Percentiles rank a stretch among this genome's conserved stretches.
Evolutionary conservation across 2,329 filamentous ascomycete genomes (phyloP).

Genomic region (Pleochaeta shiraiana): DNA sequence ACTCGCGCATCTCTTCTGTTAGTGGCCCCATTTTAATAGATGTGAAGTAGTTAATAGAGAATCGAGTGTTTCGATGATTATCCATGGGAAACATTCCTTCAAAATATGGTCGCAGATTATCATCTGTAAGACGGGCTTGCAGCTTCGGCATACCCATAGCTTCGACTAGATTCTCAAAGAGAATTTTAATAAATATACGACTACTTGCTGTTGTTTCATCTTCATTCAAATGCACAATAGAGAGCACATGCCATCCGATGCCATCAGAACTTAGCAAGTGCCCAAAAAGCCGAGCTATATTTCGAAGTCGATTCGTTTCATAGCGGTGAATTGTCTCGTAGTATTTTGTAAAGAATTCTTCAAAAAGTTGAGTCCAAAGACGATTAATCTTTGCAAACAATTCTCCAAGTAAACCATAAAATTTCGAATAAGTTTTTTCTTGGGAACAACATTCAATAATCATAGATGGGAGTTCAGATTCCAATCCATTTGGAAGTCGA

Average conservation of each 20-base stretch:
- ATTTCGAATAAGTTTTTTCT: constrained; percentile 93
- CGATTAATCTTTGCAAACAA: constrained; percentile 91
- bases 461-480: constrained; percentile 87
- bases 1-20: constrained; percentile 87
- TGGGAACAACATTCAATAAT: constrained; percentile 93
- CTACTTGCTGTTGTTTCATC: constrained; percentile 93
- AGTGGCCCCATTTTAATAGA: constrained; percentile 90
- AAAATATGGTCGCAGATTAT: constrained; percentile 54
- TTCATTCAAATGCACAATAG: constrained; percentile 73
- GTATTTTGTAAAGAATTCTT: constrained; percentile 75
- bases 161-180: constrained; percentile 82
- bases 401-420: constrained; percentile 86
- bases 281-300: constrained; percentile 88
- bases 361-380: constrained; percentile 83
- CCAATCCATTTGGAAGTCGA: constrained; percentile 65
- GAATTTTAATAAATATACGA: constrained; percentile 95
- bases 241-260: constrained; percentile 79
- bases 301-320: constrained; percentile 85
- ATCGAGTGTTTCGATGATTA: constrained; percentile 73
- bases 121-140: constrained; percentile 54
- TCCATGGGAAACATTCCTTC: constrained; percentile 79
- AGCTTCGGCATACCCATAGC: constrained; percentile 68
- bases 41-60: constrained; percentile 99
- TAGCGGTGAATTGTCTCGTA: constrained; percentile 96
- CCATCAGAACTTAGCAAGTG: constrained; percentile 76